These are phyloP conservation scores for Penicillium arizonense DNA, from an alignment of 495 filamentous ascomycete species.

Conservation along the genomic window DNA sequence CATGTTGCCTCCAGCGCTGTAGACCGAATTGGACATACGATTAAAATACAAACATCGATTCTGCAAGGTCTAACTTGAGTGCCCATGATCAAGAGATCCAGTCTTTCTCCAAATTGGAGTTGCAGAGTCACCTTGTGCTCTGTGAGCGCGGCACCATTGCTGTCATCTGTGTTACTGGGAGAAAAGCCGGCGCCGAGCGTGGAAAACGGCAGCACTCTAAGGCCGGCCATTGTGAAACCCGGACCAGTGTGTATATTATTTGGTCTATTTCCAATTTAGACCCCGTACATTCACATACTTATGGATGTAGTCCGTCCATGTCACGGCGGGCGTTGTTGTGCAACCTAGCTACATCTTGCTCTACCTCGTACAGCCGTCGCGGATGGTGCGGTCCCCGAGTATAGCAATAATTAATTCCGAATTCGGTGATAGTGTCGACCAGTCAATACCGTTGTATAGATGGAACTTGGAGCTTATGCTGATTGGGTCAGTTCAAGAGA, in stretches of 20 bases:
- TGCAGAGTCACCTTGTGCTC: slow-evolving; percentile 14
- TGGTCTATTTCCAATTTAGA: slow-evolving; percentile 13
- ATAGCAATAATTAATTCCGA: slow-evolving; percentile 2
- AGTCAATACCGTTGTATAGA: slow-evolving; percentile 11
- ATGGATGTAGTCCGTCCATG: neutral
- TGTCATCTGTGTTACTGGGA: slow-evolving; percentile 8
- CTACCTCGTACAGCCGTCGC: slow-evolving; percentile 21
- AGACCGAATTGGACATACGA: neutral
- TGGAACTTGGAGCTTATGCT: slow-evolving; percentile 10
- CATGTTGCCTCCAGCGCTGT: slow-evolving; percentile 15
- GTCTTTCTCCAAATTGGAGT: slow-evolving; percentile 1
- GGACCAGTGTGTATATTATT: neutral
- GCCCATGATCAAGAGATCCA: neutral
- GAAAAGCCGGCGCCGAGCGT: slow-evolving; percentile 18
- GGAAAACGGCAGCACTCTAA: slow-evolving; percentile 18
- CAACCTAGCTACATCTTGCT: slow-evolving; percentile 15
- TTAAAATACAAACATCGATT: neutral
- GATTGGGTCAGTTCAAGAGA: neutral
- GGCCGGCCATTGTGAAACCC: slow-evolving; percentile 23
- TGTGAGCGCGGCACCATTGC: slow-evolving; percentile 4
- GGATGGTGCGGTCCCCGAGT: neutral
- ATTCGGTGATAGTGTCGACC: neutral
- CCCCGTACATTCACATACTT: slow-evolving; percentile 9
- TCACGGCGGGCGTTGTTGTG: slow-evolving; percentile 15
- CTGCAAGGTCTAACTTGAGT: slow-evolving; percentile 2